These are phyloP conservation scores for Phaeoacremonium minimum DNA, from an alignment of 2,329 filamentous ascomycete genomes.

Conservation along the genomic window DNA sequence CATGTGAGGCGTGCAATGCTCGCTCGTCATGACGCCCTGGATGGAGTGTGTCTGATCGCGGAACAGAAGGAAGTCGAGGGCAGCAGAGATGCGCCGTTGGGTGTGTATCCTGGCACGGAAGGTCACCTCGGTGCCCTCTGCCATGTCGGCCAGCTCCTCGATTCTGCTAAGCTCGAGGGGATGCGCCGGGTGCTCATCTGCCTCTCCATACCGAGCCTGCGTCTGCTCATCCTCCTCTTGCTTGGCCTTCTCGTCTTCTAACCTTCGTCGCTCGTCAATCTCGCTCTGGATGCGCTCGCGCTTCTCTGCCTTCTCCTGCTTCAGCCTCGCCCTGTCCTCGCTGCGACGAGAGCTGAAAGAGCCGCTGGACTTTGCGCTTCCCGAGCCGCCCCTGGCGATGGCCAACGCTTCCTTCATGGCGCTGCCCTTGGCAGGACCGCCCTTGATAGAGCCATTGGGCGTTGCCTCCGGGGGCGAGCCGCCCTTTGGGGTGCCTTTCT, in stretches of 20 bases:
- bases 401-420: constrained; percentile 1
- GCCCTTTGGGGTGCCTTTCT: no score
- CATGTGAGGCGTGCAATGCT: constrained; percentile 50
- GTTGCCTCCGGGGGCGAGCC: no score
- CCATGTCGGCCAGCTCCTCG: constrained; percentile 42
- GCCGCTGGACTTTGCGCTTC: no score
- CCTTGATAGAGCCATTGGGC: neutral
- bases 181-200: constrained; percentile 21
- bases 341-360: constrained; percentile 5
- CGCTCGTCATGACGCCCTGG: constrained; percentile 79
- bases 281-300: constrained; percentile 15
- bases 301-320: constrained; percentile 18
- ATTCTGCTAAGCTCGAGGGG: constrained; percentile 32
- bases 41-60: constrained; percentile 80
- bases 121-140: constrained; percentile 54
- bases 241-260: constrained; percentile 25
- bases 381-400: neutral
- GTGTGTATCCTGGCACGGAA: constrained; percentile 76
- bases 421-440: neutral
- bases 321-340: constrained; percentile 25
- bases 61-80: constrained; percentile 80
- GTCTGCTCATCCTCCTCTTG: constrained; percentile 21
- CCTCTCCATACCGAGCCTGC: constrained; percentile 22
- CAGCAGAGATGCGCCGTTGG: constrained; percentile 74
- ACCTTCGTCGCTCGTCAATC: constrained; percentile 22